These are phyloP conservation scores for Ustilago trichophora DNA, from an alignment of 1,284 basidiomycete species.

Conservation along the genomic window DNA sequence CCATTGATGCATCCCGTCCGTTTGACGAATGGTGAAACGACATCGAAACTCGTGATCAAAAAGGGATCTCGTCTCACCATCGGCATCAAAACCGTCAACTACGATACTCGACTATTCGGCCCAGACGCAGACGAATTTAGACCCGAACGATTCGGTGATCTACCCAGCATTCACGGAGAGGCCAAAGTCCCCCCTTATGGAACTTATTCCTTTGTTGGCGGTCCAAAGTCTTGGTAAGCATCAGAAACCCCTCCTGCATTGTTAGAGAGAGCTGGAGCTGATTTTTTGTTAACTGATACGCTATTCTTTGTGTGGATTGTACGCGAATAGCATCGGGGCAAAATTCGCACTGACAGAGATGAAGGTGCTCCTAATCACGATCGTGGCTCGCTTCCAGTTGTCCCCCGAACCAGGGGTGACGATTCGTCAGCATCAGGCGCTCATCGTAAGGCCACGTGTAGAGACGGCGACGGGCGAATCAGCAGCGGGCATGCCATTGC, in stretches of 20 bases:
- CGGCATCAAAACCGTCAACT: conserved; percentile 54
- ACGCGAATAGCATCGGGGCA: conserved; percentile 49
- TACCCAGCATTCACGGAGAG: conserved; percentile 30
- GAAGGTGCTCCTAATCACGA: conserved; percentile 38
- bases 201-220: conserved; percentile 44
- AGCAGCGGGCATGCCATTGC: conserved; percentile 38
- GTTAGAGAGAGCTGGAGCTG: too few species aligned
- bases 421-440: conserved; percentile 36
- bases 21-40: conserved; percentile 66
- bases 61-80: conserved; percentile 54
- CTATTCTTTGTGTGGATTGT: too few species aligned
- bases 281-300: too few species aligned
- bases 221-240: conserved; percentile 48
- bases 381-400: conserved; percentile 32
- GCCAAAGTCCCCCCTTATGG: conserved; percentile 47
- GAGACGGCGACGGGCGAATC: conserved; percentile 5
- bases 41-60: conserved; percentile 38
- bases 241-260: too few species aligned
- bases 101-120: conserved; percentile 51
- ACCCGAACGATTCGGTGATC: conserved; percentile 56
- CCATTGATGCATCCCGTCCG: conserved; percentile 57
- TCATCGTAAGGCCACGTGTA: conserved; percentile 44
- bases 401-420: conserved; percentile 21
- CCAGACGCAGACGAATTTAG: conserved; percentile 53
- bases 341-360: conserved; percentile 52